A percentile compares a stretch with the other conserved stretches of the same genome.
These are phyloP conservation scores for Sabuloglossum arenarium DNA, from an alignment of 495 filamentous ascomycete species.

Conservation along the genomic window DNA sequence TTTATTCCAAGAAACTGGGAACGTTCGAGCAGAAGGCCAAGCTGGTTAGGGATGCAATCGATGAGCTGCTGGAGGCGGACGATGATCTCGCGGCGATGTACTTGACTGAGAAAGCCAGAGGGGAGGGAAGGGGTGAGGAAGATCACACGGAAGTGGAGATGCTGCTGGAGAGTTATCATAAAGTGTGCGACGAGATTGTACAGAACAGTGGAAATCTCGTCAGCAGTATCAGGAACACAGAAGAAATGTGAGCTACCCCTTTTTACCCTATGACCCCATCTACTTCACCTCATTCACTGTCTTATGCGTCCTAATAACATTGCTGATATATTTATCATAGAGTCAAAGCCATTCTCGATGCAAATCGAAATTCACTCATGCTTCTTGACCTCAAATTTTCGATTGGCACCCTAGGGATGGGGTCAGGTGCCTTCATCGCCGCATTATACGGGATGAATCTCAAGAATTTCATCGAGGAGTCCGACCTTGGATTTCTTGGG, in stretches of 20 bases:
- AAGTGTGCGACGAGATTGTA: constrained; percentile 94
- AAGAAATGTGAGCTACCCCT: constrained; percentile 62
- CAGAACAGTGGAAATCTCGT: constrained; percentile 84
- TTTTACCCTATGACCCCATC: background rate
- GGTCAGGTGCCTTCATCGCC: constrained; percentile 80
- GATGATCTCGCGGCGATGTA: constrained; percentile 95
- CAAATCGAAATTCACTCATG: constrained; percentile 97
- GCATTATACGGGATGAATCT: constrained; percentile 99
- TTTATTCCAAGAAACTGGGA: constrained; percentile 85
- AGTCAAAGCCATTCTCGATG: constrained; percentile 90
- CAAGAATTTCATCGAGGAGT: constrained; percentile 96
- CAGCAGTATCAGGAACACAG: constrained; percentile 89
- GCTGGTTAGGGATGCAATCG: constrained; percentile 82
- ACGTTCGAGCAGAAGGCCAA: constrained; percentile 96
- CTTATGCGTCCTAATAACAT: background rate
- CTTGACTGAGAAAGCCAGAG: constrained; percentile 61
- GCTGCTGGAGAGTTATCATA: constrained; percentile 90
- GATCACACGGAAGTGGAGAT: constrained; percentile 96
- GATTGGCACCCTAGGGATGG: constrained; percentile 80
- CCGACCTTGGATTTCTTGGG: constrained; percentile 64
- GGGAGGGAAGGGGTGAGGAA: constrained; percentile 53
- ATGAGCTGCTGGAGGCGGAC: constrained; percentile 92
- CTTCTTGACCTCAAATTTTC: constrained; percentile 91
- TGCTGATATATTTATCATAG: constrained; percentile 19
- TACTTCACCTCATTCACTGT: background rate